These are phyloP conservation scores for Durusdinium trenchii DNA, from an alignment of 73 alveolate genomes.

Conservation along the genomic window DNA sequence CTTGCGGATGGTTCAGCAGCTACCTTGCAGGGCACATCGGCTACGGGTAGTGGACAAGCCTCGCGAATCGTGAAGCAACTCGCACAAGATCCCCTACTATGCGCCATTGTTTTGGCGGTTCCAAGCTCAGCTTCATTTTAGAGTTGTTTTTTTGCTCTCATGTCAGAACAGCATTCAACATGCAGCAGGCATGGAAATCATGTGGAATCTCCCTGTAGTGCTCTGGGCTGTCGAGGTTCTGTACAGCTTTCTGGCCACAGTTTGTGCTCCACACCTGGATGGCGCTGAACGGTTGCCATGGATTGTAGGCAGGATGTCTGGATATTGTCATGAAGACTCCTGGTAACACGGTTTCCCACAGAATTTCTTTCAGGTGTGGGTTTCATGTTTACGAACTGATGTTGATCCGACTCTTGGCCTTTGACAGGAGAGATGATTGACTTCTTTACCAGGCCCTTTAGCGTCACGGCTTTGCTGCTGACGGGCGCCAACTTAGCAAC, in stretches of 20 bases:
- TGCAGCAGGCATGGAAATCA: not conserved
- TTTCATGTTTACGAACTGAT: not conserved
- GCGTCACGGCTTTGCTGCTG: conserved; percentile 71
- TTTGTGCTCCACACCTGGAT: conserved; percentile 28
- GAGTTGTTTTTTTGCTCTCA: not conserved
- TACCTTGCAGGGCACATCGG: not conserved
- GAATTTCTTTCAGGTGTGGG: no score
- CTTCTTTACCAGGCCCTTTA: conserved; percentile 74
- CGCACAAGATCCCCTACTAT: conserved; percentile 75
- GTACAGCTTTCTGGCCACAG: not conserved
- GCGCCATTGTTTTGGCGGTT: conserved; percentile 64
- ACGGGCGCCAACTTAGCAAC: conserved; percentile 76
- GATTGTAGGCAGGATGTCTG: conserved; percentile 2
- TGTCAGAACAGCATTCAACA: not conserved
- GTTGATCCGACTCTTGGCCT: not conserved
- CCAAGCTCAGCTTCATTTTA: not conserved
- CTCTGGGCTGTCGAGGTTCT: not conserved
- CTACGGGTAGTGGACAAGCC: not conserved
- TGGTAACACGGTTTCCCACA: no score
- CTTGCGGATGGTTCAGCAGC: not conserved
- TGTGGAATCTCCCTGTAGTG: not conserved
- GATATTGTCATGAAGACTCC: not conserved
- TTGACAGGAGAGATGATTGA: conserved; percentile 11
- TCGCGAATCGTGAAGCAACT: conserved; percentile 56
- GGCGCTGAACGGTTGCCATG: conserved; percentile 44